phyloP scores from a whole-genome alignment of 2,329 filamentous ascomycete genomes.

The Diaporthe vaccinii region DNA sequence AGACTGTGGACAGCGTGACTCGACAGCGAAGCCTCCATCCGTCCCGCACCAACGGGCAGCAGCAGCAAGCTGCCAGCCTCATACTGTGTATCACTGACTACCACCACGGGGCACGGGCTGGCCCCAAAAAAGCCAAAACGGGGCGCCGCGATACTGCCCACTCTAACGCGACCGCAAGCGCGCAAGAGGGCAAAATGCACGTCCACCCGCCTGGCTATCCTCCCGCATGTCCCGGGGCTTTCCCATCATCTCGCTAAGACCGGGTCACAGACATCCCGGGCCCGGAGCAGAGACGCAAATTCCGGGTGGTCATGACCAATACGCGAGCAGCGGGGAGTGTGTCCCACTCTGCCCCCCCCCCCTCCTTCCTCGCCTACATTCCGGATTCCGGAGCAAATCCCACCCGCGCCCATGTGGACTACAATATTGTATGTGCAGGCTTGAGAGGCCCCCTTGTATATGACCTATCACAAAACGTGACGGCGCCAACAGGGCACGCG shows the following conservation, averaged over 20 bases:
- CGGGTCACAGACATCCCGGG: constrained; percentile 22
- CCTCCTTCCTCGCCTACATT: no score
- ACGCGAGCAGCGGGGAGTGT: not conserved
- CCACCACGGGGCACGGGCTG: not conserved
- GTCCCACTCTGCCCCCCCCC: not conserved
- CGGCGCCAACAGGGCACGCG: not conserved
- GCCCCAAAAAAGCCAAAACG: constrained; percentile 5
- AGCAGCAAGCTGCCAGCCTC: not conserved
- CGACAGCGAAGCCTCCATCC: not conserved
- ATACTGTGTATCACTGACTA: not conserved
- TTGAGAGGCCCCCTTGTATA: not conserved
- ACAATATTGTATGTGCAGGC: not conserved
- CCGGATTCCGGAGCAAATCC: not conserved
- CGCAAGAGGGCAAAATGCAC: not conserved
- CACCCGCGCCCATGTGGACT: not conserved
- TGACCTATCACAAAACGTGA: constrained; percentile 20
- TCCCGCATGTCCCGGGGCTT: not conserved
- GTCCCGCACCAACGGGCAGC: constrained; percentile 1
- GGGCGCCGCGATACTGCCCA: not conserved
- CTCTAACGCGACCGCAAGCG: not conserved
- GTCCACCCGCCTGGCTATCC: not conserved
- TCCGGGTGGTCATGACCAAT: not conserved
- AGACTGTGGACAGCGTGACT: not conserved
- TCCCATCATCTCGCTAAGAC: constrained; percentile 13
- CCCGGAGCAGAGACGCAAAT: not conserved